These are phyloP conservation scores for Penicillium sp. DNA, from an alignment of 2,329 filamentous ascomycete species.

Conservation along the genomic window DNA sequence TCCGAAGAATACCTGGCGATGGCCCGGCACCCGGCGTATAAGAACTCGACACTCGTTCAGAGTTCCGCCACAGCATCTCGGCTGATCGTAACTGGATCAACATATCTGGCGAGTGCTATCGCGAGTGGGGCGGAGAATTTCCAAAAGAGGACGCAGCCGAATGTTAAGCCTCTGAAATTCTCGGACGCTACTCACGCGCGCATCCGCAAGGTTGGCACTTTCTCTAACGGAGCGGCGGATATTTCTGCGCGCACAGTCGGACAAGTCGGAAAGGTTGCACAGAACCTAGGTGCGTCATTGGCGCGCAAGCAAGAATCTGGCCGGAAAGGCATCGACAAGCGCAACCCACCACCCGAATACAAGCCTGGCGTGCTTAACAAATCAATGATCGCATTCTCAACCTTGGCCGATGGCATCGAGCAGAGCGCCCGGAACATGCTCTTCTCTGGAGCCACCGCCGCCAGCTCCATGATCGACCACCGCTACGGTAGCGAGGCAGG, in stretches of 20 bases:
- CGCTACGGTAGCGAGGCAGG: conserved; percentile 85
- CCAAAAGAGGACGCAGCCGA: conserved; percentile 74
- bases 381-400: conserved; percentile 93
- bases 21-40: conserved; percentile 85
- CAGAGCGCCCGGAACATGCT: conserved; percentile 79
- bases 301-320: conserved; percentile 58
- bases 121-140: conserved; percentile 76
- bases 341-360: conserved; percentile 67
- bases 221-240: conserved; percentile 74
- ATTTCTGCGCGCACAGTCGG: conserved; percentile 84
- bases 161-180: conserved; percentile 80
- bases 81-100: conserved; percentile 83
- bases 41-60: conserved; percentile 79
- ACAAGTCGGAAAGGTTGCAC: conserved; percentile 76
- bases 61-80: conserved; percentile 85
- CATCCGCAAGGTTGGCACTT: conserved; percentile 84
- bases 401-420: conserved; percentile 89
- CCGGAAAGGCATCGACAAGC: conserved; percentile 63
- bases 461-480: conserved; percentile 83
- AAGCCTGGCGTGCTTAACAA: conserved; percentile 95
- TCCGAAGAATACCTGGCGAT: conserved; percentile 66
- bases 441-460: conserved; percentile 70
- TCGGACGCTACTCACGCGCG: conserved; percentile 77
- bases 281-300: conserved; percentile 80
- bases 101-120: conserved; percentile 73